Percentiles rank a stretch among this genome's conserved stretches.
phyloP scores from a whole-genome alignment of 2,329 filamentous ascomycete genomes.

The Aspergillus fructus region DNA sequence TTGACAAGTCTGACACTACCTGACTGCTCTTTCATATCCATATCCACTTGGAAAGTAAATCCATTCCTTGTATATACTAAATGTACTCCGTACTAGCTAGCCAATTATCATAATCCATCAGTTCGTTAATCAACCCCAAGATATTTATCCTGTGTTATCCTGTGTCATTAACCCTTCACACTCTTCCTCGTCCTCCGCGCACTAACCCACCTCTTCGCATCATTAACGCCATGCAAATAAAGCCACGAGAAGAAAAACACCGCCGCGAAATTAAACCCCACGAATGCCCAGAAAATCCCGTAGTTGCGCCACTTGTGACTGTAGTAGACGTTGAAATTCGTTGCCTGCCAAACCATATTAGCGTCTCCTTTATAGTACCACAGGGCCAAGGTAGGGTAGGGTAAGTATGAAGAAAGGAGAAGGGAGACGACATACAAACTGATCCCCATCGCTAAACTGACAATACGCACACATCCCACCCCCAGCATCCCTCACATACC shows the following conservation, averaged over 20 bases:
- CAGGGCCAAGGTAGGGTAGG: background rate
- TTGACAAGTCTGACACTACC: background rate
- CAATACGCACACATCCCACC: conserved; percentile 65
- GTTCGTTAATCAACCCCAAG: too few relatives aligned
- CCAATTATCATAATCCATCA: background rate
- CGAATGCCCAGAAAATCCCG: conserved; percentile 63
- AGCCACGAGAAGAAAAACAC: conserved; percentile 57
- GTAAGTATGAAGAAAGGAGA: background rate
- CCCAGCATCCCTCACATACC: conserved; percentile 59
- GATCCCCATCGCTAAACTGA: conserved; percentile 60
- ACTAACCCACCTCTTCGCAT: conserved; percentile 34
- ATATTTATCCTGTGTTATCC: too few relatives aligned
- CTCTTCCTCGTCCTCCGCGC: conserved; percentile 26
- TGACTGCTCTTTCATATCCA: background rate
- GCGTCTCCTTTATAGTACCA: background rate
- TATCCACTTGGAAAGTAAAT: background rate
- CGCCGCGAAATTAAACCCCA: conserved; percentile 62
- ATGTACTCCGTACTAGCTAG: background rate
- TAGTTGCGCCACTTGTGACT: conserved; percentile 65
- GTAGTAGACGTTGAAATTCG: conserved; percentile 61
- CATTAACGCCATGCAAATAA: conserved; percentile 45
- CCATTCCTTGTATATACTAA: background rate
- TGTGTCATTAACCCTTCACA: background rate
- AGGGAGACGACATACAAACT: conserved; percentile 52
- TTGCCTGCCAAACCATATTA: conserved; percentile 22